These are phyloP conservation scores for Coemansia sp. DNA, from an alignment of 192 early-diverging fungal genomes.

Conservation along the genomic window DNA sequence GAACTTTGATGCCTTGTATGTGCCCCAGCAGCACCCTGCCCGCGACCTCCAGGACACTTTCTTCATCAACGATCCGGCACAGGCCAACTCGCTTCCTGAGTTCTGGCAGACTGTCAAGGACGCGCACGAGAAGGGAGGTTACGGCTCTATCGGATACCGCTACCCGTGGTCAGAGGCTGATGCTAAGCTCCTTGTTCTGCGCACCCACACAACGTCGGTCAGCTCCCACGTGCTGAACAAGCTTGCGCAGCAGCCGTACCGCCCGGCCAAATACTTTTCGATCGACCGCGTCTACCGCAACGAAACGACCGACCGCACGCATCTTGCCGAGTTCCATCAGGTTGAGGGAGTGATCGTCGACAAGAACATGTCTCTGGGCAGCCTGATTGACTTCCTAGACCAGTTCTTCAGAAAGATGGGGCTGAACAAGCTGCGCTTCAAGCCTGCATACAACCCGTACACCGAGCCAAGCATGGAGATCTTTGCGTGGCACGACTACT, in stretches of 20 bases:
- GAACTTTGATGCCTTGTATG: slow-evolving; percentile 99
- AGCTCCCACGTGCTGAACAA: slow-evolving; percentile 90
- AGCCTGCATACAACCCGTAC: slow-evolving; percentile 99
- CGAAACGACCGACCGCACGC: slow-evolving; percentile 95
- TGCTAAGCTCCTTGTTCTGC: slow-evolving; percentile 87
- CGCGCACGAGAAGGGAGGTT: slow-evolving; percentile 91
- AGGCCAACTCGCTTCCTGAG: slow-evolving; percentile 76
- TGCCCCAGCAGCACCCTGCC: slow-evolving; percentile 97
- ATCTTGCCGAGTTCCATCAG: slow-evolving; percentile 99
- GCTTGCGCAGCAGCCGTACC: slow-evolving; percentile 87
- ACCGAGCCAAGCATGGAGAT: slow-evolving; percentile 99
- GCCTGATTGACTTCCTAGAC: slow-evolving; percentile 95
- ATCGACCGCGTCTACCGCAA: slow-evolving; percentile 99
- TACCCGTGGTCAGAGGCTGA: slow-evolving; percentile 92
- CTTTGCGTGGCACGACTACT: slow-evolving; percentile 91
- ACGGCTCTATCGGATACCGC: slow-evolving; percentile 93
- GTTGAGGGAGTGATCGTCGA: slow-evolving; percentile 98
- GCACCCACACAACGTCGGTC: slow-evolving; percentile 97
- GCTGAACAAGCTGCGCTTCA: slow-evolving; percentile 90
- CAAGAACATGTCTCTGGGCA: slow-evolving; percentile 89
- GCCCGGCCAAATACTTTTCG: slow-evolving; percentile 97
- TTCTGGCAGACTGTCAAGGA: slow-evolving; percentile 89
- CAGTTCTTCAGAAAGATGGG: slow-evolving; percentile 98
- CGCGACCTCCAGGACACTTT: slow-evolving; percentile 86
- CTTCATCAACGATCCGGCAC: slow-evolving; percentile 66